Base-by-base conservation (phyloP, 306 rosid species). In the Dalbergia cochinchinensis region DNA sequence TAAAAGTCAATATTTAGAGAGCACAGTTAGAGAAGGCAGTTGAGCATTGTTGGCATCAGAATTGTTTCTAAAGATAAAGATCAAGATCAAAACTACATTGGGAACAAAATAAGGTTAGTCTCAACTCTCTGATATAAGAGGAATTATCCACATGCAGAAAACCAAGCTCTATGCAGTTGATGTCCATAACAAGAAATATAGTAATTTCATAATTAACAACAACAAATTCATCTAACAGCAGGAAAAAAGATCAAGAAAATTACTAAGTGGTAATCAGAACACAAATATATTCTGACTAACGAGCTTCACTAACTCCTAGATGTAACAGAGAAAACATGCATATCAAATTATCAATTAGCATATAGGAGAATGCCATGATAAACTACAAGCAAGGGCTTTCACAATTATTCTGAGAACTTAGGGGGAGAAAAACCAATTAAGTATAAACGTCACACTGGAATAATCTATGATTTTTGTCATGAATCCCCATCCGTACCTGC, bases 261-360 rank as follows among this genome's bases (percentile, higher is more conserved):
- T 88, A 90, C 97, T 80, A 89, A 87, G 88, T 71, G 85, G 87
- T 47, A 88, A 86, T 77, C 18, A 50, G 86, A 92, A 92, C 88
- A 83, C 90, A 91, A 88, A 88, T 83, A 86, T 82, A 88, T 85
- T 84, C 89, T 78, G 83, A 88, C 88, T 91, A 89, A 86, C 94
- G 83, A 83, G 94, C 92, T 87, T 90, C 94, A 83, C 87, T 86
- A 89, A 85, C 67, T 89, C 89, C 90, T 85, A 89, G 85, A 89
- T 79, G 86, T 81, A 84, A 26, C 26, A 0, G 1, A 84, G 85
- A 83, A 82, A 85, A 67, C 77, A 65, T 77, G 77, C n/a, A 50
- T 50, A 50, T 50, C 57, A 12, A 50, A 12, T 8, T 71, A 84
- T 74, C 83, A 88, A 89, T 91, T 84, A 88, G 87, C 84, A 79